phyloP scores from a whole-genome alignment of 148 eudicot species.

The Heliamphora exappendiculata region DNA sequence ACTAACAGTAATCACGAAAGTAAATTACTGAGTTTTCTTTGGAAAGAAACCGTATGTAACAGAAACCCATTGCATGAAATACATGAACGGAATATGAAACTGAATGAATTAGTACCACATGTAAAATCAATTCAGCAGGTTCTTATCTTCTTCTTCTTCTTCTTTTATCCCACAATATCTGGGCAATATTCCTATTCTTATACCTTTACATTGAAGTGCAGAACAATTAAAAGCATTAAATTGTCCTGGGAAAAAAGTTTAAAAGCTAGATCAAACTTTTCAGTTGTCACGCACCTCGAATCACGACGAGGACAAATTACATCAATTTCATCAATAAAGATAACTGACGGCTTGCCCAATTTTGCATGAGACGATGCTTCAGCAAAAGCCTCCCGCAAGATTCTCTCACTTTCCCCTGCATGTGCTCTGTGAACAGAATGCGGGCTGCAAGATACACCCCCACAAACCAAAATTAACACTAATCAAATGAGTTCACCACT shows the following conservation, averaged over 20 bases:
- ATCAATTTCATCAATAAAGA: conserved; percentile 94
- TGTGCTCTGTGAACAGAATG: conserved; percentile 76
- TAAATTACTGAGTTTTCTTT: background rate
- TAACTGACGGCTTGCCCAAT: conserved; percentile 74
- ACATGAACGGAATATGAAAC: background rate
- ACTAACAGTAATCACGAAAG: background rate
- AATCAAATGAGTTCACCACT: too few species aligned
- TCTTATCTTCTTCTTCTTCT: too few species aligned
- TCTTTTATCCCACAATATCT: background rate
- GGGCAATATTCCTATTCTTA: background rate
- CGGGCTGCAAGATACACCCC: conserved; percentile 58
- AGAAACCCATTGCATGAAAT: background rate
- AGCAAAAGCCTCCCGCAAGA: conserved; percentile 75
- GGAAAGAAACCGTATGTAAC: background rate
- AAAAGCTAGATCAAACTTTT: background rate
- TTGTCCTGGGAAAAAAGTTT: background rate
- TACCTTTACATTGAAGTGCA: background rate
- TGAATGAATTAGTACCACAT: too few species aligned
- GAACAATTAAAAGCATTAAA: background rate
- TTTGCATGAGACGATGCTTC: conserved; percentile 69
- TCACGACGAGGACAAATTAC: conserved; percentile 85
- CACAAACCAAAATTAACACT: conserved; percentile 5
- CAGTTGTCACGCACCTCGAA: conserved; percentile 45
- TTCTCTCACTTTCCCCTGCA: conserved; percentile 92
- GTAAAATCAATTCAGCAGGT: too few species aligned